A percentile compares a stretch with the other conserved stretches of the same genome.
Conservation (phyloP, 352 stramenopile genomes). For the Phytophthora sojae region DNA sequence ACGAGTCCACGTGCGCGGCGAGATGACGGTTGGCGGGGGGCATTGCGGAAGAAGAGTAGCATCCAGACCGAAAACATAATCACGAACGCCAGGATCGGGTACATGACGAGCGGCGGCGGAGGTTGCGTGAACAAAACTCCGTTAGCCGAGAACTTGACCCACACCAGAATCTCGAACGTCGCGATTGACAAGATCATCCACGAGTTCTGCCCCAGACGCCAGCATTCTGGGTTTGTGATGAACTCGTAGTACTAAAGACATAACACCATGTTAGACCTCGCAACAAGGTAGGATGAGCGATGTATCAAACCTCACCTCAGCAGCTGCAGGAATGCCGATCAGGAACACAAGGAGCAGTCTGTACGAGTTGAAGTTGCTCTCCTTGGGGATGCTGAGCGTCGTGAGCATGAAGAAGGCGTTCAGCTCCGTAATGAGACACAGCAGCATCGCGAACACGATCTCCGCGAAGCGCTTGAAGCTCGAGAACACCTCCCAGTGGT, state of each 20-base stretch:
- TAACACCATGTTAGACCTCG: slow-evolving; percentile 7
- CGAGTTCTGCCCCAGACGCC: slow-evolving; percentile 80
- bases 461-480: slow-evolving; percentile 90
- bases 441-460: slow-evolving; percentile 86
- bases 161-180: slow-evolving; percentile 82
- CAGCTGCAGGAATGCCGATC: slow-evolving; percentile 78
- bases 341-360: slow-evolving; percentile 82
- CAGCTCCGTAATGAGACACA: slow-evolving; percentile 89
- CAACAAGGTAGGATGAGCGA: too few species aligned
- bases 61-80: slow-evolving; percentile 82
- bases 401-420: slow-evolving; percentile 95
- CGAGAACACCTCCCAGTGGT: slow-evolving; percentile 93
- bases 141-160: slow-evolving; percentile 80
- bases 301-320: slow-evolving; percentile 54
- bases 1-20: slow-evolving; percentile 33
- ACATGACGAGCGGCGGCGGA: slow-evolving; percentile 60
- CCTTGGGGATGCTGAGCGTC: slow-evolving; percentile 87
- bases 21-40: slow-evolving; percentile 16
- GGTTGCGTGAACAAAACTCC: slow-evolving; percentile 67
- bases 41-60: slow-evolving; percentile 71
- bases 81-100: slow-evolving; percentile 69
- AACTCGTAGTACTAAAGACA: slow-evolving; percentile 85
- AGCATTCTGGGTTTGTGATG: slow-evolving; percentile 78
- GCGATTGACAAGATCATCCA: slow-evolving; percentile 87
- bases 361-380: slow-evolving; percentile 89